Base-by-base conservation (phyloP, 2,329 filamentous ascomycete genomes). In the Eutypa lata region DNA sequence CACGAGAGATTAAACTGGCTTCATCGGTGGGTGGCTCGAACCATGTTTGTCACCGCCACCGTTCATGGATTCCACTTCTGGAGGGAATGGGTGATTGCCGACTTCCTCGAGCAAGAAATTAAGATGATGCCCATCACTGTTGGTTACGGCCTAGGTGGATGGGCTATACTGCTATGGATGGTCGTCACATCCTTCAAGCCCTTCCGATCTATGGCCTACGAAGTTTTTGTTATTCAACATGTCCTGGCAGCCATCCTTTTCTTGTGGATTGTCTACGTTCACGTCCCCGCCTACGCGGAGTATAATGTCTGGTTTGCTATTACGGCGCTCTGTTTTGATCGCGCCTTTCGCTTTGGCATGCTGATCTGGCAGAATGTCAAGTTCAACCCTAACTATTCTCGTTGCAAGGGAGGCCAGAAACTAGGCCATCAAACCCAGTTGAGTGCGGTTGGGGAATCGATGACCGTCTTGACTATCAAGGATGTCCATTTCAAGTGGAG, bases 1-100 rank as follows among this genome's bases (percentile, higher is more conserved):
- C 83, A 89, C 62, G 87, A 90, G 69, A 78, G 84, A 8, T 72
- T 90, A 53, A 89, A 88, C 65, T 90, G 87, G 87, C 69, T 89
- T 49, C 87, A 90, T 62, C 79, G 87, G 55, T 90, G 87, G 87
- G 81, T 86, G 10, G 84, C 83, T 3, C 79, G 87, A 53, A 87
- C 84, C 51, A 81, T 90, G 71, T 79, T 90, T 35, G 71, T 89
- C 16, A 88, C 84, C 0, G 82, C 82, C 2, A 84, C 85, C 1
- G 77, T 89, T 3, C 87, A 90, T 61, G 86, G 88, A 54, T 87
- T 82, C 60, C 82, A 87, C 66, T 90, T 89, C 66, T 85, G 84
- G 70, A 72, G 73, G 2, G 79, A 86, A 63, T 90, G 86, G 83
- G 77, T 77, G 24, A 72, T 73, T 11, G 77, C 82, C 51, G 80